phyloP scores from a whole-genome alignment of 2,329 filamentous ascomycete genomes.

The Arthroderma uncinatum region DNA sequence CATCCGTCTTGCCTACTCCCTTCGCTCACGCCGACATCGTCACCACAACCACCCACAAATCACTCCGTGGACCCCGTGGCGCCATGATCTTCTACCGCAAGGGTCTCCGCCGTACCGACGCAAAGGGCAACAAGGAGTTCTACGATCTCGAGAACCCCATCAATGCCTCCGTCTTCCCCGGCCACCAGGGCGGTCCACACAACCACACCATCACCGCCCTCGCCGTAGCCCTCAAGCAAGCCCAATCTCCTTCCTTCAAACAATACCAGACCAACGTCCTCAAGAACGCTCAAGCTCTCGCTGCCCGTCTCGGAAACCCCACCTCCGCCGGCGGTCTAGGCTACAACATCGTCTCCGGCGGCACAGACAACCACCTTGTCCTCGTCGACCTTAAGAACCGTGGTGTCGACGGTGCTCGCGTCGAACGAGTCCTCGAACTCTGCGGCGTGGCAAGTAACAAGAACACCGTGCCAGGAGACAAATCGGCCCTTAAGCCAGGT shows the following conservation, averaged over 20 bases:
- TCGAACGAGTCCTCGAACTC: conserved; percentile 81
- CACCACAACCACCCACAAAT: conserved; percentile 98
- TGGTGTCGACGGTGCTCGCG: conserved; percentile 77
- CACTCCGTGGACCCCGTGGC: conserved; percentile 87
- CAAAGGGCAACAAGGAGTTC: conserved; percentile 76
- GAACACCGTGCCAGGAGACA: conserved; percentile 95
- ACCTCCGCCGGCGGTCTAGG: conserved; percentile 59
- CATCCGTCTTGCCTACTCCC: conserved; percentile 83
- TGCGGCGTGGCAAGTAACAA: conserved; percentile 98
- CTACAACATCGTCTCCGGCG: conserved; percentile 89
- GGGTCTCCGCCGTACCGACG: conserved; percentile 82
- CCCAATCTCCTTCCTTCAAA: conserved; percentile 79
- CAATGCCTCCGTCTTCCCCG: conserved; percentile 98
- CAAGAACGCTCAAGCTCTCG: conserved; percentile 83
- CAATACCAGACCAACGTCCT: conserved; percentile 88
- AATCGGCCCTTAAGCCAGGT: conserved; percentile 82
- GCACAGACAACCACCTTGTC: conserved; percentile 96
- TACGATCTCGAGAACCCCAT: conserved; percentile 94
- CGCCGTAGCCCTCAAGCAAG: conserved; percentile 89
- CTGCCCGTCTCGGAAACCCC: conserved; percentile 58
- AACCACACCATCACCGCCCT: conserved; percentile 99
- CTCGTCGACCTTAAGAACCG: conserved; percentile 84
- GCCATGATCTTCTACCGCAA: conserved; percentile 99
- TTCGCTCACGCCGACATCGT: conserved; percentile 92
- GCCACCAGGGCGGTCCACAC: conserved; percentile 95